Conservation (phyloP, 768 basidiomycete species). For the Saitozyma sp. region DNA sequence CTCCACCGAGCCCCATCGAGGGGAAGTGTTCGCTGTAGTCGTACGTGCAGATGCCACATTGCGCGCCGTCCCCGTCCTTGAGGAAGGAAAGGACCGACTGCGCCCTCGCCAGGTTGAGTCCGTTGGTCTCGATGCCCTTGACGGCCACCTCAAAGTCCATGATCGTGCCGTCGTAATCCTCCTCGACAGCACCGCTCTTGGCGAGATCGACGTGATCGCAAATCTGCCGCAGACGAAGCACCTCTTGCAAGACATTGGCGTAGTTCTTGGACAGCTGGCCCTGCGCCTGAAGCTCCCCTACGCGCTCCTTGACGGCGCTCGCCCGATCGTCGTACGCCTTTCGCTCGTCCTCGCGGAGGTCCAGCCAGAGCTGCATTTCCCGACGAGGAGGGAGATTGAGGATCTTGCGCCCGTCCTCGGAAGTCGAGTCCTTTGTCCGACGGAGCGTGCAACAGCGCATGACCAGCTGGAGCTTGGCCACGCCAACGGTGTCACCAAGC, state of each 20-base stretch:
- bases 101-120: slow-evolving; percentile 71
- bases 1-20: slow-evolving; percentile 28
- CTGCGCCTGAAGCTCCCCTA: slow-evolving; percentile 77
- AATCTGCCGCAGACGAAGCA: slow-evolving; percentile 92
- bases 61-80: slow-evolving; percentile 80
- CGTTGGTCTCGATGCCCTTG: slow-evolving; percentile 71
- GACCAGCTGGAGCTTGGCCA: slow-evolving; percentile 90
- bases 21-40: slow-evolving; percentile 63
- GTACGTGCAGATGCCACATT: slow-evolving; percentile 81
- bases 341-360: slow-evolving; percentile 78
- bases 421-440: slow-evolving; percentile 87
- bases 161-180: slow-evolving; percentile 57
- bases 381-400: slow-evolving; percentile 85
- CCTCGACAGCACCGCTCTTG: slow-evolving; percentile 53
- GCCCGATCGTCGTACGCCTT: slow-evolving; percentile 85
- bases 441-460: slow-evolving; percentile 96
- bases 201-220: slow-evolving; percentile 82
- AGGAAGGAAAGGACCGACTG: slow-evolving; percentile 80
- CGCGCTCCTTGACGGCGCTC: slow-evolving; percentile 85
- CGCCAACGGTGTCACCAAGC: slow-evolving; percentile 75
- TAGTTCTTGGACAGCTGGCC: slow-evolving; percentile 98
- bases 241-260: slow-evolving; percentile 94
- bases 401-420: slow-evolving; percentile 77
- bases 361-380: slow-evolving; percentile 80
- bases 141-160: slow-evolving; percentile 76